Base-by-base conservation (phyloP, 306 rosid genomes). In the Trifolium dubium region DNA sequence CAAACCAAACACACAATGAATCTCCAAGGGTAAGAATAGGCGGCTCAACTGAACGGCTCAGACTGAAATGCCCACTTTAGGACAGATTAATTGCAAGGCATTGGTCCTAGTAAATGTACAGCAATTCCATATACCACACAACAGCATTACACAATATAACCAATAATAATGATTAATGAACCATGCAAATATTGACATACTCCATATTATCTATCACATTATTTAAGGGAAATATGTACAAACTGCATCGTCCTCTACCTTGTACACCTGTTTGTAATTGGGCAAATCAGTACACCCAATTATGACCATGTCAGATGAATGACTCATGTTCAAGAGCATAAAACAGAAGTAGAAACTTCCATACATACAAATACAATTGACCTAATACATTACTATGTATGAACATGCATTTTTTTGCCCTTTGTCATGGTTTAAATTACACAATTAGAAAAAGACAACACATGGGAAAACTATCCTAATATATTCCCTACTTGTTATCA, bases 401-500 rank as follows among this genome's bases (percentile, higher is more conserved):
- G 82, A 87, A 91, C 90, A 88, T 46, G 84, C 88, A 82, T 35
- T 69, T 71, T 79, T 71, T 69, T 19, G 58, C 44, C 77, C 49
- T 62, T 62, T 74, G 67, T 73, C 79, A 62, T 44, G 81, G 88
- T 69, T 81, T 86, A 84, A 78, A 78, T 82, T 83, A 91, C 90
- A 88, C 82, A 86, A 74, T 80, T 83, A 76, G 79, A 87, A 83
- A 69, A 53, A 83, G 83, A 80, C 76, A 89, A 76, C 79, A 83
- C 82, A 78, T 49, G 54, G 85, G 67, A 78, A 73, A 64, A 81
- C 86, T 82, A 85, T 58, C 83, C 96, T 90, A 87, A 80, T 46
- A 85, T 74, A 79, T 67, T 68, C 74, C 89, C 97, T 91, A 89
- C 79, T 54, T 83, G 86, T 82, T 79, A 85, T 79, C 83, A 79